Base-by-base conservation (phyloP, 257 asterid genomes). In the Gentiana macrophylla region DNA sequence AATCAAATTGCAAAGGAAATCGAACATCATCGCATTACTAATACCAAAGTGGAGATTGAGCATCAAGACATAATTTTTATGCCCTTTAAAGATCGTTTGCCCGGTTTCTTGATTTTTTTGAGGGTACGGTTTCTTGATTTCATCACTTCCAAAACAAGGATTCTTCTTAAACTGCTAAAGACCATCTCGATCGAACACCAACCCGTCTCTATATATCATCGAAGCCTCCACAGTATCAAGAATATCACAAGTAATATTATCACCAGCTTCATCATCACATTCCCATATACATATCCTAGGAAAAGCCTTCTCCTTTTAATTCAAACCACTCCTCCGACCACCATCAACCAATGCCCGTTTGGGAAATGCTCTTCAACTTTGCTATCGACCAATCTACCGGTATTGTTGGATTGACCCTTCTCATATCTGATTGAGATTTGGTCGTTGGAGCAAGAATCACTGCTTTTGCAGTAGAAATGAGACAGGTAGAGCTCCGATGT, bases 21-120 rank as follows among this genome's bases (percentile, higher is more conserved):
- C n/a, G n/a, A n/a, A n/a, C n/a, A n/a, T n/a, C n/a, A n/a, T n/a
- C n/a, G n/a, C n/a, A n/a, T n/a, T n/a, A n/a, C 99, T 80, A 49
- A 89, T 92, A 35, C 99, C 99, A 84, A 92, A 59, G 61, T 92
- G 99, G 69, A 92, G 94, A 79, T 89, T 92, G 49, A 92, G 97
- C 97, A 92, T 92, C 71, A 92, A 76, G 38, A 82, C 94, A 46
- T 92, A 92, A 66, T 89, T 84, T 80, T 89, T 92, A 65, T 92
- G 99, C 72, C 97, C n/a, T n/a, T n/a, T n/a, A n/a, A n/a, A n/a
- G n/a, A n/a, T 97, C 1, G 94, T 86, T 59, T 69, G 77, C 47
- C 99, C 97, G n/a, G n/a, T n/a, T n/a, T n/a, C n/a, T n/a, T n/a
- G n/a, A n/a, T n/a, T n/a, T n/a, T n/a, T n/a, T n/a, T n/a, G n/a